phyloP scores from a whole-genome alignment of 768 basidiomycete species.

The Boletus speciosus region DNA sequence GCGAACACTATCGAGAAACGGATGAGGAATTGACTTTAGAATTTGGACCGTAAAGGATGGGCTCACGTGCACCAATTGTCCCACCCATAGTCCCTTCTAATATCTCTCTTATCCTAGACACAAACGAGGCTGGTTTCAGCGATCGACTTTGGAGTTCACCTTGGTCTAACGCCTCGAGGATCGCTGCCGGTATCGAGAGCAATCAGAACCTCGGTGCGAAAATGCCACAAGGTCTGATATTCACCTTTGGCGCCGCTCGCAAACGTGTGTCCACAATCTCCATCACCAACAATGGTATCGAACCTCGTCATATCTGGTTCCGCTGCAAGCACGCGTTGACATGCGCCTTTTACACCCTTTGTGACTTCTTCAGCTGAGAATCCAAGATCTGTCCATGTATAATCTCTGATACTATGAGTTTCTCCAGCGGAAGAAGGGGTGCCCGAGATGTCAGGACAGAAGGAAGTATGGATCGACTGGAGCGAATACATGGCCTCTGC shows the following conservation, averaged over 20 bases:
- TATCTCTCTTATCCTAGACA: constrained; percentile 36
- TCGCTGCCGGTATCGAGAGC: constrained; percentile 15
- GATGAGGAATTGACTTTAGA: background rate
- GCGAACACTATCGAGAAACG: constrained; percentile 35
- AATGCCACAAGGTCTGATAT: background rate
- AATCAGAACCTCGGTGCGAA: background rate
- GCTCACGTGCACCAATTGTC: constrained; percentile 49
- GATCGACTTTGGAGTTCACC: constrained; percentile 21
- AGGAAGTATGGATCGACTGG: background rate
- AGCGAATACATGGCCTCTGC: constrained; percentile 5
- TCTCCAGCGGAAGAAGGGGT: background rate
- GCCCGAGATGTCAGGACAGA: background rate
- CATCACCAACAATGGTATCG: constrained; percentile 62
- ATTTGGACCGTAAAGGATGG: constrained; percentile 14
- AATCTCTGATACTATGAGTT: background rate
- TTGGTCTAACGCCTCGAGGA: constrained; percentile 32
- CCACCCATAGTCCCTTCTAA: constrained; percentile 53
- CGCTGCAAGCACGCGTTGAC: constrained; percentile 40
- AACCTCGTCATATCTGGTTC: constrained; percentile 53
- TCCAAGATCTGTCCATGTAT: constrained; percentile 7
- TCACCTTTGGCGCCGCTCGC: constrained; percentile 43
- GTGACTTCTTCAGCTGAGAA: constrained; percentile 11
- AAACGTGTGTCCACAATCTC: constrained; percentile 61
- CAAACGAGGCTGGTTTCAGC: constrained; percentile 20
- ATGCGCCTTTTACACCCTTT: constrained; percentile 30